phyloP scores from a whole-genome alignment of 345 rosid species.

The Trapa bicornis region DNA sequence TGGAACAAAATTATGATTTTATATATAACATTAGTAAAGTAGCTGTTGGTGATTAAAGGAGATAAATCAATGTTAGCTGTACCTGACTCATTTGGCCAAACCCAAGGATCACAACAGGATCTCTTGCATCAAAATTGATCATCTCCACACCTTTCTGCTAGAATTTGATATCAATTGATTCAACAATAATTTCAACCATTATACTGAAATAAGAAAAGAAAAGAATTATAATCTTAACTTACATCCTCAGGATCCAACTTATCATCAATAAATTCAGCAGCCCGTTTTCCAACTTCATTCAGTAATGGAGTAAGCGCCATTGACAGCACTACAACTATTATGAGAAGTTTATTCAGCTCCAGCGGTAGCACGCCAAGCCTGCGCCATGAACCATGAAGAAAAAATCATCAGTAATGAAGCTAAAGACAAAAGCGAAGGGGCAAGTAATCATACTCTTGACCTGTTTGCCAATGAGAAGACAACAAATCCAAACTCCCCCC shows the following conservation, averaged over 20 bases:
- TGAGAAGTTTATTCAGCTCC: constrained; percentile 94
- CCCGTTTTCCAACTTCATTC: constrained; percentile 72
- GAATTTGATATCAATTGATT: not conserved
- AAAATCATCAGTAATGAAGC: constrained; percentile 5
- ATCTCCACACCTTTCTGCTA: constrained; percentile 41
- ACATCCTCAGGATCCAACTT: constrained; percentile 36
- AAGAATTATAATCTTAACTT: constrained; percentile 10
- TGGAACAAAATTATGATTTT: not conserved
- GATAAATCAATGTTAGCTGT: not conserved
- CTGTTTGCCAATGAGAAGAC: constrained; percentile 93
- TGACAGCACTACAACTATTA: constrained; percentile 86
- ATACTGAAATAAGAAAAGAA: not conserved
- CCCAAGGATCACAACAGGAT: constrained; percentile 85
- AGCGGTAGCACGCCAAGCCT: constrained; percentile 97
- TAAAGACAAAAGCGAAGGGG: not conserved
- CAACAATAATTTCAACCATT: not conserved
- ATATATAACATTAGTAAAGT: not conserved
- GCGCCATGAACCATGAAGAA: constrained; percentile 12
- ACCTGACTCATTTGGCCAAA: constrained; percentile 99
- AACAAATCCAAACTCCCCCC: constrained; percentile 94
- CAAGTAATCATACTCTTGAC: constrained; percentile 20
- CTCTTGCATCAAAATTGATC: constrained; percentile 55
- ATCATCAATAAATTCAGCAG: constrained; percentile 64
- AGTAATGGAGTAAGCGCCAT: constrained; percentile 94
- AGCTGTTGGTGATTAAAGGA: not conserved